phyloP scores from a whole-genome alignment of 2,329 filamentous ascomycete genomes.

The Penicillium sp. region DNA sequence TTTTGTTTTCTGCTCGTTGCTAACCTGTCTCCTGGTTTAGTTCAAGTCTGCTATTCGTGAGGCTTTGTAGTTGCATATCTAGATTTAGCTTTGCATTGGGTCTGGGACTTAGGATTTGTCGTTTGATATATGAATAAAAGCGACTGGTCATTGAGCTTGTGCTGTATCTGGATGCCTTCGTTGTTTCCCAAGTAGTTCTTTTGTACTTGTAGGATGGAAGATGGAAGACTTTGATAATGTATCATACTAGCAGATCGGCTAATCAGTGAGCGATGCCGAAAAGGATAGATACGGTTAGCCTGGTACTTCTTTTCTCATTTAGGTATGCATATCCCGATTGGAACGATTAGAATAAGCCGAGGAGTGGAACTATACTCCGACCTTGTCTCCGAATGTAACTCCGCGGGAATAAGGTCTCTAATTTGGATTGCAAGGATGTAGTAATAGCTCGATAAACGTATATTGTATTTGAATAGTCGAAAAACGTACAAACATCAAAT shows the following conservation, averaged over 20 bases:
- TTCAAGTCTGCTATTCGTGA: conserved; percentile 35
- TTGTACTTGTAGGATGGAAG: background rate
- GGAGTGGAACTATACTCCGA: background rate
- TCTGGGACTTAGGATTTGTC: background rate
- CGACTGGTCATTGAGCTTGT: background rate
- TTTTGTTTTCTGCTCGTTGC: background rate
- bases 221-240: background rate
- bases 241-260: too few species aligned
- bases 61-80: conserved; percentile 15
- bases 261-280: background rate
- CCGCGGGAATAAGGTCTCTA: background rate
- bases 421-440: background rate
- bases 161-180: background rate
- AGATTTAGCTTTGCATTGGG: conserved; percentile 1
- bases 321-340: background rate
- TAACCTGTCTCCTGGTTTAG: conserved; percentile 20
- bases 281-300: background rate
- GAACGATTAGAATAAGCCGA: background rate
- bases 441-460: background rate
- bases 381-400: background rate
- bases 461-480: background rate
- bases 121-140: background rate
- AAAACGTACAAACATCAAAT: background rate
- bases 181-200: background rate
- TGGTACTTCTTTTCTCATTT: background rate